Evolutionary conservation across 306 rosid species (phyloP), one percentile per base, ranked within the genome.

Genomic region (Pterocarpus macrocarpus): DNA sequence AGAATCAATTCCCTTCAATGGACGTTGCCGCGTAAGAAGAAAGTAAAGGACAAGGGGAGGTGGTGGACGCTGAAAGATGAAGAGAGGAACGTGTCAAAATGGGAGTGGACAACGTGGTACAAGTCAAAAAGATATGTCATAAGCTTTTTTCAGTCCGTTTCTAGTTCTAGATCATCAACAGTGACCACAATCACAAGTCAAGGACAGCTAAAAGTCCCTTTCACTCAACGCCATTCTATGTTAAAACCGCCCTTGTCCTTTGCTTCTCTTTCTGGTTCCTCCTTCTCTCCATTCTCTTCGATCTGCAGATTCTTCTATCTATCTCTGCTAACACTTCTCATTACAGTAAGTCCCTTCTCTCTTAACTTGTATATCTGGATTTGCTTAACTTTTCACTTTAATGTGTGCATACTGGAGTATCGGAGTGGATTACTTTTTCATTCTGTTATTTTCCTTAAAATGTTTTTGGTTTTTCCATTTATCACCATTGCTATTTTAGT

Each of bases 51-150:
- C 30, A 57, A 28, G 14, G 47, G 11, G 7, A 50, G 57, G 61
- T 55, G 7, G 71, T 47, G 5, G 47, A 36, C 4, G 47, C 16
- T 22, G 4, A 22, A 35, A 53, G 10, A 2, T 17, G 38, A 22
- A 56, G 65, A 22, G 4, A 15, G 36, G 2, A 73, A 81, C 80
- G 85, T 74, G 85, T 73, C 69, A 66, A 33, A 5, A 55, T 5
- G 0, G 16, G 62, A 81, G 41, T 73, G 85, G 85, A 56, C 80
- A 74, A 74, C 75, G 69, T 43, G 80, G 67, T n/a, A 73, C 17
- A 55, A 33, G 62, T 34, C n/a, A 62, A 69, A 16, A 45, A 45
- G 12, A n/a, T 5, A 11, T 61, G 13, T 17, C 58, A 62, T 30
- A 44, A 49, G 14, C 58, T 43, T 15, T 38, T 3, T 63, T 63